phyloP scores from a whole-genome alignment of 495 filamentous ascomycete genomes.

The Penicillium taxi region DNA sequence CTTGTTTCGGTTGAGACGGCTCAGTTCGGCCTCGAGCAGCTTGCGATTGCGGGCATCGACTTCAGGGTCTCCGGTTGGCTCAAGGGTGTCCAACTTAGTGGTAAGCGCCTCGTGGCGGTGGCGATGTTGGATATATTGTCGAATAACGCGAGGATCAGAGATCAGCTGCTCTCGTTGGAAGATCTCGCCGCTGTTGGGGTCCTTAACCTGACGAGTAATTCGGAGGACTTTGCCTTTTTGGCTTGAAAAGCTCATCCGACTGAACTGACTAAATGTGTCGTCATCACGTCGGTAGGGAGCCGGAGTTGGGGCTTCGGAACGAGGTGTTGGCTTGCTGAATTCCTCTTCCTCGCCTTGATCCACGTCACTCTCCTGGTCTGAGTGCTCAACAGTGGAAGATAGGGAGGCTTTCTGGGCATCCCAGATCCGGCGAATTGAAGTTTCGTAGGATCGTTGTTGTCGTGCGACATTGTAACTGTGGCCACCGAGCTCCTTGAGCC shows the following conservation, averaged over 20 bases:
- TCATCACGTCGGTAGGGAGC: constrained; percentile 52
- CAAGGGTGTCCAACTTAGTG: constrained; percentile 56
- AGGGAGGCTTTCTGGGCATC: constrained; percentile 73
- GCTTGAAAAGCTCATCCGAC: constrained; percentile 62
- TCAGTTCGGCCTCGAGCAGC: constrained; percentile 64
- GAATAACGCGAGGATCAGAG: constrained; percentile 65
- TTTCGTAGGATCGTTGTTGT: constrained; percentile 83
- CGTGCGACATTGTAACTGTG: constrained; percentile 95
- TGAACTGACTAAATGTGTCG: constrained; percentile 82
- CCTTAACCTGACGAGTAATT: constrained; percentile 60
- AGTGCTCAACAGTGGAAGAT: constrained; percentile 53
- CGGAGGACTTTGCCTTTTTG: constrained; percentile 63
- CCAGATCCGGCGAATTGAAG: constrained; percentile 85
- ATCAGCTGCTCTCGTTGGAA: constrained; percentile 54
- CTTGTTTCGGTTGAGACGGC: constrained; percentile 78
- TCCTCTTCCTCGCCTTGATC: constrained; percentile 62
- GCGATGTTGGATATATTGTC: constrained; percentile 51
- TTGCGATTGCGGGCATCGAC: constrained; percentile 53
- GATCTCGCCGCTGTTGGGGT: constrained; percentile 55
- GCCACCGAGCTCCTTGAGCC: constrained; percentile 81
- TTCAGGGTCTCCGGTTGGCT: constrained; percentile 71
- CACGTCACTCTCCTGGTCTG: constrained; percentile 54
- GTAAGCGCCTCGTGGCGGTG: constrained; percentile 52
- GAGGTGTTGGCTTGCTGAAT: constrained; percentile 52
- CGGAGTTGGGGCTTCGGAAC: constrained; percentile 55